Conservation (phyloP, 2,329 filamentous ascomycete genomes). For the Calonectria pseudoturangicola region DNA sequence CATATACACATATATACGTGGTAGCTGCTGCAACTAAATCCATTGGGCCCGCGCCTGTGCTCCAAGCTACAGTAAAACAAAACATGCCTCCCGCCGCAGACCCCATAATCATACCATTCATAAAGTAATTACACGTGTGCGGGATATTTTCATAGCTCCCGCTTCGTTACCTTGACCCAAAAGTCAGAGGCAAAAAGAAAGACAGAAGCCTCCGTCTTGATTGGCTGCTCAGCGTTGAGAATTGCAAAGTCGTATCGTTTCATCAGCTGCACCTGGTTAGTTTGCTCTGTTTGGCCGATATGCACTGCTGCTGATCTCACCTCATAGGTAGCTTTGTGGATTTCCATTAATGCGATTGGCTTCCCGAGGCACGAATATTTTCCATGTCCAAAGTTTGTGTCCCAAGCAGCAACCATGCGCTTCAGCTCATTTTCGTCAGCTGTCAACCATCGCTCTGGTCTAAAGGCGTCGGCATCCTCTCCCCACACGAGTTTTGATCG, state of each 20-base stretch:
- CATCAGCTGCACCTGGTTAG: constrained; percentile 50
- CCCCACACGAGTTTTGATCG: constrained; percentile 70
- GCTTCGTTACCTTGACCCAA: constrained; percentile 57
- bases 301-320: constrained; percentile 55
- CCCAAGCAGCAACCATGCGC: constrained; percentile 61
- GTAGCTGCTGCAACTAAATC: too few relatives aligned
- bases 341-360: constrained; percentile 68
- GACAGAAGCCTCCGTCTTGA: constrained; percentile 58
- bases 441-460: constrained; percentile 74
- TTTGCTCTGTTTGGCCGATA: neutral
- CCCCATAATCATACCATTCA: neutral
- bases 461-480: constrained; percentile 69
- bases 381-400: constrained; percentile 68
- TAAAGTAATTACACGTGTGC: neutral
- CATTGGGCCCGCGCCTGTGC: neutral
- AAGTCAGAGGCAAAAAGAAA: constrained; percentile 61
- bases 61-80: neutral
- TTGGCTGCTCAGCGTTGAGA: constrained; percentile 58
- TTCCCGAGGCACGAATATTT: constrained; percentile 67
- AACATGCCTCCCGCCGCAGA: neutral
- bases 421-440: constrained; percentile 56
- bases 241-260: constrained; percentile 59
- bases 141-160: constrained; percentile 28
- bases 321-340: constrained; percentile 69
- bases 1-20: neutral